These are phyloP conservation scores for Gynochthodes officinalis DNA, from an alignment of 257 asterid genomes.

Conservation along the genomic window DNA sequence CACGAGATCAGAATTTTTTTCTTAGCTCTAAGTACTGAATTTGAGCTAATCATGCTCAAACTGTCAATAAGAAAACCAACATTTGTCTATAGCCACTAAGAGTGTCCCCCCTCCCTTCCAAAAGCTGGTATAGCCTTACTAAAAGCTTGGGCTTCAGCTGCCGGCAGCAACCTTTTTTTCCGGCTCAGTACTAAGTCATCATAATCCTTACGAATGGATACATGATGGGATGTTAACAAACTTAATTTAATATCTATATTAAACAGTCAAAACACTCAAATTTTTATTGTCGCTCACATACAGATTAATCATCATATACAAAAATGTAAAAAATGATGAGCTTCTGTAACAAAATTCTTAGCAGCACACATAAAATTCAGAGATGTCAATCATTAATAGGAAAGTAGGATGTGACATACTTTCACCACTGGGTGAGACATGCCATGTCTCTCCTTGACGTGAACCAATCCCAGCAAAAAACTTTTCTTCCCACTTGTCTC, in stretches of 20 bases:
- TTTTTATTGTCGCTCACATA: background rate
- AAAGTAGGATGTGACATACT: constrained; percentile 41
- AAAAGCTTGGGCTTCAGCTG: too few relatives aligned
- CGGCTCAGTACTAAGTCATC: too few relatives aligned
- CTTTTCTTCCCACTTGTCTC: constrained; percentile 99
- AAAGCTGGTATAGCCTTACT: too few relatives aligned
- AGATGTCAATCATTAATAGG: background rate
- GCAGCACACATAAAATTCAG: background rate
- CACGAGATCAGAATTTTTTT: background rate
- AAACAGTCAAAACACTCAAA: background rate
- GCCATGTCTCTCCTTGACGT: constrained; percentile 99
- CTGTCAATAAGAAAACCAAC: background rate
- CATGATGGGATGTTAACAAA: background rate
- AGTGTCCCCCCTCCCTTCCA: too few relatives aligned
- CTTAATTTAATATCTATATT: background rate
- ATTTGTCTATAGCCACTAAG: background rate
- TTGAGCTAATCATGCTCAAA: background rate
- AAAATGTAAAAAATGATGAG: background rate
- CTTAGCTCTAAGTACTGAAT: background rate
- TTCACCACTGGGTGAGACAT: constrained; percentile 63
- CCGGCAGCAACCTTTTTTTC: too few relatives aligned
- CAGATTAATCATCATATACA: background rate
- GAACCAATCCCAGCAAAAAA: constrained; percentile 93
- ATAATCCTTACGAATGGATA: background rate
- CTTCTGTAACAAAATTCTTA: background rate